Evolutionary conservation across 2,329 filamentous ascomycete genomes (phyloP).

Genomic region (Stagonosporopsis vannaccii): DNA sequence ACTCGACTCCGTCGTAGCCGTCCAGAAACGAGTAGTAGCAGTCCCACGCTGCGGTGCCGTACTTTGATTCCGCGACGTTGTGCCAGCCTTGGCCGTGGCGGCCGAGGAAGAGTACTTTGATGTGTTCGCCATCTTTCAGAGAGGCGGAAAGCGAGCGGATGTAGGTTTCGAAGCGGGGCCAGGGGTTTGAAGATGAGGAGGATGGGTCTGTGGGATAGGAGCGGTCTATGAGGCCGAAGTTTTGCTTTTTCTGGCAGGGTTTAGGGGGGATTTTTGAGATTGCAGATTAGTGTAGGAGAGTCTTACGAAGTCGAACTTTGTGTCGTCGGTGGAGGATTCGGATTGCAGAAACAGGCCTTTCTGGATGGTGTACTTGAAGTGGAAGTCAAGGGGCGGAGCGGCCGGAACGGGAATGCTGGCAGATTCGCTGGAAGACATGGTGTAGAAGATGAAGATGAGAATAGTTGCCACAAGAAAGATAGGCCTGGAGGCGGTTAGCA

Average conservation of each 20-base stretch:
- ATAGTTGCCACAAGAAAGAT: constrained; percentile 21
- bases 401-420: constrained; percentile 1
- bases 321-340: constrained; percentile 62
- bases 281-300: not conserved
- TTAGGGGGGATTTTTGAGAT: not conserved
- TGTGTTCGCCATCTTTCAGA: constrained; percentile 55
- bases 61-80: constrained; percentile 71
- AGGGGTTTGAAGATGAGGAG: constrained; percentile 54
- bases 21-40: constrained; percentile 70
- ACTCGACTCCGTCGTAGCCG: constrained; percentile 67
- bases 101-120: constrained; percentile 73
- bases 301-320: constrained; percentile 68
- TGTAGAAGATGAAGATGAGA: constrained; percentile 19
- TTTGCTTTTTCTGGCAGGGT: constrained; percentile 59
- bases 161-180: constrained; percentile 68
- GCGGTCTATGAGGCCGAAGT: constrained; percentile 71
- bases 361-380: constrained; percentile 66
- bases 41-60: constrained; percentile 73
- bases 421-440: constrained; percentile 6
- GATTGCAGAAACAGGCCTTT: constrained; percentile 71
- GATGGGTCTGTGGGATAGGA: constrained; percentile 54
- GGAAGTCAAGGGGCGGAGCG: constrained; percentile 27
- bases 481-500: constrained; percentile 13
- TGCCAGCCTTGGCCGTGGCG: constrained; percentile 74
- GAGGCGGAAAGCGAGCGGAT: constrained; percentile 61